Percentiles rank a stretch among this genome's conserved stretches.
phyloP scores from a whole-genome alignment of 2,329 filamentous ascomycete genomes.

The Metarhizium rileyi region DNA sequence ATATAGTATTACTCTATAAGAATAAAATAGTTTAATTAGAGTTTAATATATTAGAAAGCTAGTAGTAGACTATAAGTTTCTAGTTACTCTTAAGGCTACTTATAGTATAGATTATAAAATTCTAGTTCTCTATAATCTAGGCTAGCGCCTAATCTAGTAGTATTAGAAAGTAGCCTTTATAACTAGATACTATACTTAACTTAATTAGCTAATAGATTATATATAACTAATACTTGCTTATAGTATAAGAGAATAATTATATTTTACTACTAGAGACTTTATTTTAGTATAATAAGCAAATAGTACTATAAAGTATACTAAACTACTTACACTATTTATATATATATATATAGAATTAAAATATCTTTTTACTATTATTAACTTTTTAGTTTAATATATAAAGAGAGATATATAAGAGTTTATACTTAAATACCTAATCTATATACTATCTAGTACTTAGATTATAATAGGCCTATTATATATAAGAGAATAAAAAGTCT shows the following conservation, averaged over 20 bases:
- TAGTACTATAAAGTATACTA: too few species aligned
- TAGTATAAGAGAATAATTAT: too few species aligned
- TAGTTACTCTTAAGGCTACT: too few species aligned
- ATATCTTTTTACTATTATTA: constrained; percentile 1
- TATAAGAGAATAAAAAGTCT: background rate
- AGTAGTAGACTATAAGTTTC: too few species aligned
- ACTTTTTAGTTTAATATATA: background rate
- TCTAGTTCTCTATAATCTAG: background rate
- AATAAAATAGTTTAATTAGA: too few species aligned
- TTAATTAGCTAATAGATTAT: background rate
- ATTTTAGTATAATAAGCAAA: too few species aligned
- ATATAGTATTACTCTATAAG: too few species aligned
- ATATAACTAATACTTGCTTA: too few species aligned
- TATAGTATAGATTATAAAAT: too few species aligned
- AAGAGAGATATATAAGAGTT: background rate
- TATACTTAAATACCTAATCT: background rate
- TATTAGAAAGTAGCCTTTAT: background rate
- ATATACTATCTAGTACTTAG: background rate
- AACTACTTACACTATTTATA: background rate
- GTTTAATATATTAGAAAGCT: too few species aligned
- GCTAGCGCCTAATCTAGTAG: background rate
- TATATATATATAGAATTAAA: background rate
- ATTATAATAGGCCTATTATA: constrained; percentile 1
- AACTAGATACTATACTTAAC: background rate
- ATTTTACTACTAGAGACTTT: too few species aligned